phyloP scores from a whole-genome alignment of 2,329 filamentous ascomycete genomes.

The Trichoderma aggressivum region DNA sequence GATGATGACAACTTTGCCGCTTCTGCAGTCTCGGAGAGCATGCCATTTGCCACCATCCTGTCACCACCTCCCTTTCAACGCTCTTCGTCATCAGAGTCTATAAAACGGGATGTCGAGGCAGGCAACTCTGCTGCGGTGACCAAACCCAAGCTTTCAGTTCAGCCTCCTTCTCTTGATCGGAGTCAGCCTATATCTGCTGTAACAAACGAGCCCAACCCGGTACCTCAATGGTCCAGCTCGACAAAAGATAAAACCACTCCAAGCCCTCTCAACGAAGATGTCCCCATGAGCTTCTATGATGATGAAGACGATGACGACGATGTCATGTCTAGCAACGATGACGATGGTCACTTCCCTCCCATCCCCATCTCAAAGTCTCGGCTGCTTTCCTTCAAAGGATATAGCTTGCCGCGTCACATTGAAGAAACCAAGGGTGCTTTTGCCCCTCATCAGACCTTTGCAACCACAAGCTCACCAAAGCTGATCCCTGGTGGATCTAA shows the following conservation, averaged over 20 bases:
- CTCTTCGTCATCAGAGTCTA: slow-evolving; percentile 30
- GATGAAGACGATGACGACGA: slow-evolving; percentile 42
- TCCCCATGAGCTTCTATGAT: slow-evolving; percentile 46
- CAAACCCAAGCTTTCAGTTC: neutral
- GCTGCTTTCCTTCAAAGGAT: slow-evolving; percentile 33
- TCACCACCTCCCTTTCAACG: slow-evolving; percentile 53
- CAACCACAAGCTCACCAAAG: slow-evolving; percentile 25
- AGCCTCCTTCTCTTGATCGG: neutral
- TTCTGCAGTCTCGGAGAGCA: slow-evolving; percentile 44
- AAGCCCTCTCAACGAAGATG: slow-evolving; percentile 39
- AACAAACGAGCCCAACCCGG: neutral
- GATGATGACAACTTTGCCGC: slow-evolving; percentile 64
- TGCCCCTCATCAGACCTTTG: slow-evolving; percentile 24
- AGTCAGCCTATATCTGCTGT: slow-evolving; percentile 16
- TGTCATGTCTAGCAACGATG: slow-evolving; percentile 35
- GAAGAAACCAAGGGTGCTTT: slow-evolving; percentile 25
- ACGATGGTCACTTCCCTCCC: slow-evolving; percentile 26
- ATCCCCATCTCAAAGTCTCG: neutral
- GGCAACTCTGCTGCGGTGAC: neutral
- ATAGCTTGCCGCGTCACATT: slow-evolving; percentile 44
- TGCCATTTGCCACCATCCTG: slow-evolving; percentile 44
- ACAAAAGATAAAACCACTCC: slow-evolving; percentile 23
- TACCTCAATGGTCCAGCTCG: slow-evolving; percentile 29
- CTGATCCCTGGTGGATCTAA: slow-evolving; percentile 27
- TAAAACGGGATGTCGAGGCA: slow-evolving; percentile 24